phyloP scores from a whole-genome alignment of 2,329 filamentous ascomycete genomes.

The Colletotrichum shisoi region DNA sequence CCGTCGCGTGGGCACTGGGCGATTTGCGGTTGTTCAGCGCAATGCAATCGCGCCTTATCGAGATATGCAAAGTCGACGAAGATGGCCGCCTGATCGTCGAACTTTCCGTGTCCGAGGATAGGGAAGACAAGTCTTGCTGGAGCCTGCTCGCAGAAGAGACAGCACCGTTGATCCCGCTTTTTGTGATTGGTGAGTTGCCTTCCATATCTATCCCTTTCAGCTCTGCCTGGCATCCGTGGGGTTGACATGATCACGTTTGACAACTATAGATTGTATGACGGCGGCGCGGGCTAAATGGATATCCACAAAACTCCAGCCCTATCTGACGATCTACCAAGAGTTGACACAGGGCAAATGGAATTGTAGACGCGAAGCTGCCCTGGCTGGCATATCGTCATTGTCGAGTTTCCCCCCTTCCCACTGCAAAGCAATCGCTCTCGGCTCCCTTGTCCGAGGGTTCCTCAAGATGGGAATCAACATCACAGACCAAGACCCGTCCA shows the following conservation, averaged over 20 bases:
- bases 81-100: neutral
- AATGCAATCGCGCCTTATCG: no score
- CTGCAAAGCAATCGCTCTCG: neutral
- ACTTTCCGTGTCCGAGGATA: neutral
- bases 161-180: neutral
- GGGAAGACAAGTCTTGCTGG: no score
- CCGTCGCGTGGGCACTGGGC: neutral
- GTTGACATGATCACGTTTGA: neutral
- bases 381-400: no score
- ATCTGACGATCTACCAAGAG: neutral
- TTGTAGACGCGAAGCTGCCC: neutral
- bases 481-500: neutral
- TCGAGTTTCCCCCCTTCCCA: neutral
- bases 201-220: no score
- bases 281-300: neutral
- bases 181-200: neutral
- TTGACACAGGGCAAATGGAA: neutral
- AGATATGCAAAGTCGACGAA: neutral
- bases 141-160: neutral
- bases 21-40: neutral
- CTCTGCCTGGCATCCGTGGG: neutral
- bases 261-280: neutral
- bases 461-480: neutral
- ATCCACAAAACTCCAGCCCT: neutral
- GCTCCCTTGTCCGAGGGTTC: neutral